These are phyloP conservation scores for Epichloe typhina DNA, from an alignment of 2,329 filamentous ascomycete species.

Conservation along the genomic window DNA sequence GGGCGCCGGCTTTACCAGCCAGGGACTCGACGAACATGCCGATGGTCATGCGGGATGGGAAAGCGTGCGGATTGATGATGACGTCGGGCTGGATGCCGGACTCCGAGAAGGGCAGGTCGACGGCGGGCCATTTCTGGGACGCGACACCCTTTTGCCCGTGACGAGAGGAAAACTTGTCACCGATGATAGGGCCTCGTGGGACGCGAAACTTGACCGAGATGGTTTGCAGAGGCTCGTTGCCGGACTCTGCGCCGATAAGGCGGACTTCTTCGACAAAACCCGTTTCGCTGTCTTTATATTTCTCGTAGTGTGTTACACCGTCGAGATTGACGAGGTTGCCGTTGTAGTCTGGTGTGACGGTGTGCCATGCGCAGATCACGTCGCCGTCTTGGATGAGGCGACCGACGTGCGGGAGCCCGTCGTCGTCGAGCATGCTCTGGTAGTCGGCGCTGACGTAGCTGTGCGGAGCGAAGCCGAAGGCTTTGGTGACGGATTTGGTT, in stretches of 20 bases:
- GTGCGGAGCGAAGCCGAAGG: conserved; percentile 83
- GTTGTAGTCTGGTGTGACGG: conserved; percentile 65
- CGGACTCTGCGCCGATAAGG: conserved; percentile 73
- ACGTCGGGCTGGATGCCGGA: conserved; percentile 92
- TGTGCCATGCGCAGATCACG: conserved; percentile 80
- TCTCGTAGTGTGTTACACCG: conserved; percentile 73
- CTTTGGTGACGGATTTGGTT: conserved; percentile 57
- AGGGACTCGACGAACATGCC: conserved; percentile 98
- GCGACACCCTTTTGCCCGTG: conserved; percentile 93
- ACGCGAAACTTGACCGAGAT: conserved; percentile 89
- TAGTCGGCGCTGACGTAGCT: conserved; percentile 57
- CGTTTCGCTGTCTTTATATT: conserved; percentile 85
- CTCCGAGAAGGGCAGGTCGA: conserved; percentile 95
- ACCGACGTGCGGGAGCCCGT: conserved; percentile 76
- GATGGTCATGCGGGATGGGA: conserved; percentile 98
- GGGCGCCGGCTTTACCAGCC: conserved; percentile 83
- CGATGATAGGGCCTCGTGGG: conserved; percentile 81
- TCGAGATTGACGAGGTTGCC: conserved; percentile 76
- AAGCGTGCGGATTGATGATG: conserved; percentile 99
- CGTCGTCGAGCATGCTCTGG: conserved; percentile 65
- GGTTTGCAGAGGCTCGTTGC: conserved; percentile 71
- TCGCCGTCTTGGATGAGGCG: conserved; percentile 68
- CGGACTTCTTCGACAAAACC: conserved; percentile 90
- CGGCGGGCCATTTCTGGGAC: conserved; percentile 87
- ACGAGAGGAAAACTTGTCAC: conserved; percentile 97